Percentiles rank a stretch among this genome's conserved stretches.
phyloP scores from a whole-genome alignment of 768 basidiomycete genomes.

The Pholiota microspora region DNA sequence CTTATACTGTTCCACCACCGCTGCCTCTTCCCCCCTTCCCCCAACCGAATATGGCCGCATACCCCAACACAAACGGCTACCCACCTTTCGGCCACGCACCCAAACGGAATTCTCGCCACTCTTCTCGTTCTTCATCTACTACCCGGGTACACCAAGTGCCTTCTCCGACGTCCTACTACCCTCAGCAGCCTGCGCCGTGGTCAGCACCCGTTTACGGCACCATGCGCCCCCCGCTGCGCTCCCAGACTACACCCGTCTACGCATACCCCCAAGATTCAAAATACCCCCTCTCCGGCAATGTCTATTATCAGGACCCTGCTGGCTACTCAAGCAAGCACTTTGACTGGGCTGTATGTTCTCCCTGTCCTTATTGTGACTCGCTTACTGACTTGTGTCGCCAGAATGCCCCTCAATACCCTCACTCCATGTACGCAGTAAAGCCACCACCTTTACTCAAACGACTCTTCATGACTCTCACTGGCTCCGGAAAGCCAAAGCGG shows the following conservation, averaged over 20 bases:
- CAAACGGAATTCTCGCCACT: slow-evolving; percentile 24
- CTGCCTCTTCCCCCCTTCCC: slow-evolving; percentile 13
- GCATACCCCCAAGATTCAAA: slow-evolving; percentile 14
- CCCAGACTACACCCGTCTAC: slow-evolving; percentile 14
- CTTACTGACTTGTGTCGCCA: slow-evolving; percentile 9
- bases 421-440: slow-evolving; percentile 23
- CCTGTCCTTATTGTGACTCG: slow-evolving; percentile 4
- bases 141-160: slow-evolving; percentile 13
- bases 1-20: slow-evolving; percentile 19
- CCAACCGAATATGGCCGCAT: slow-evolving; percentile 2
- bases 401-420: slow-evolving; percentile 24
- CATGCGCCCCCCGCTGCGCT: slow-evolving; percentile 9
- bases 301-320: slow-evolving; percentile 6
- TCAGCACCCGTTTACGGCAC: slow-evolving; percentile 9
- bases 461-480: slow-evolving; percentile 23
- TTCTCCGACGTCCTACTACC: slow-evolving; percentile 20
- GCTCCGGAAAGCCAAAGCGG: slow-evolving; percentile 18
- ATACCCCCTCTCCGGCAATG: slow-evolving; percentile 8
- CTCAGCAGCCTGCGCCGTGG: slow-evolving; percentile 19
- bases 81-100: slow-evolving; percentile 10
- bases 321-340: slow-evolving; percentile 9
- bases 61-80: slow-evolving; percentile 10
- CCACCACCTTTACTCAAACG: slow-evolving; percentile 24
- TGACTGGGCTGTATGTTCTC: slow-evolving; percentile 19
- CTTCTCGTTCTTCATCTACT: slow-evolving; percentile 24